Base-by-base conservation (phyloP, 768 basidiomycete genomes). In the Amanita rimosa region DNA sequence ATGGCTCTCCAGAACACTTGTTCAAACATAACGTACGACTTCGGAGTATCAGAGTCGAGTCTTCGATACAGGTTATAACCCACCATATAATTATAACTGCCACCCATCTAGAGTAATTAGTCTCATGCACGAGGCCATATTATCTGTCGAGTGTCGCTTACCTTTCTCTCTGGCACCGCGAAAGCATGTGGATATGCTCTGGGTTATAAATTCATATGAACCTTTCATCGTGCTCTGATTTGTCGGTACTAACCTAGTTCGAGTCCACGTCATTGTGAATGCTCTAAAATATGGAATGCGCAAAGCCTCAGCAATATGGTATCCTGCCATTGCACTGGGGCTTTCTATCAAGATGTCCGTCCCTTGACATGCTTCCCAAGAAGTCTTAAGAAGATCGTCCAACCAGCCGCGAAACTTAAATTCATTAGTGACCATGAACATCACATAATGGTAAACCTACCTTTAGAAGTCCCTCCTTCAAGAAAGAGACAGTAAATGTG, bases 81-180 rank as follows among this genome's bases (percentile, higher is more conserved):
- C 59, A 90, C 88, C 94, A 99, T 96, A 64, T 97, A 99, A 61
- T 99, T 99, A 64, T 98, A 99, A 52, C 88, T 73, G 22, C 95
- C 95, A 9, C 95, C 96, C 83, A 96, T 91, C 84, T 89, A 48
- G 35, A 45, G 37, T 34, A 13, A 36, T 7, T 2, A 22, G 4
- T 19, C 13, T 6, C 16, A 22, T 42, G 29, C 24, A 6, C 43
- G 37, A 49, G 31, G 24, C 24, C 10, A 21, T 33, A 41, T 16
- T 48, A n/a, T 19, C 39, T 26, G 40, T 50, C 37, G 13, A 27
- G 31, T 46, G 9, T 46, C 53, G 33, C 47, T 29, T 44, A 83
- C 87, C 77, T 96, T 97, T 57, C 79, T 82, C 46, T 98, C 96
- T 3, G 96, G 96, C 3, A 97, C 96, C 11, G 93, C 96, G 57